A percentile compares a stretch with the other conserved stretches of the same genome.
Evolutionary conservation across 495 filamentous ascomycete genomes (phyloP).

Genomic region (Penicillium cataractarum): DNA sequence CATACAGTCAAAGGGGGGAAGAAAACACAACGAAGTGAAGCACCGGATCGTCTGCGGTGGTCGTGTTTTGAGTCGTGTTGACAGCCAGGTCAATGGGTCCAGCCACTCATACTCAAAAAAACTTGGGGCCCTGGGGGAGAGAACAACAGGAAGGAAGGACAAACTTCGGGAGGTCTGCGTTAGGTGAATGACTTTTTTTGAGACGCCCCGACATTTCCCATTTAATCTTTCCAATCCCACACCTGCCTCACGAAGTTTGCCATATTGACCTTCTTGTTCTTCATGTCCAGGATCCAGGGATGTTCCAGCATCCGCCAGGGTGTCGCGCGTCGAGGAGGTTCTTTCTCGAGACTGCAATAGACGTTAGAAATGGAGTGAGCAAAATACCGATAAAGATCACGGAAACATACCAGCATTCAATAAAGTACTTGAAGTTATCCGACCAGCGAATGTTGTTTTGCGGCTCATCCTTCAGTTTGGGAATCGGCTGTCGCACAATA

Average conservation of each 20-base stretch:
- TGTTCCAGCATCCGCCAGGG: constrained; percentile 99
- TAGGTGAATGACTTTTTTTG: constrained; percentile 10
- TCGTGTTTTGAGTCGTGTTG: constrained; percentile 41
- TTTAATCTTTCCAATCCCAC: constrained; percentile 84
- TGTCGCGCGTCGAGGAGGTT: constrained; percentile 79
- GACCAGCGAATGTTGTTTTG: constrained; percentile 82
- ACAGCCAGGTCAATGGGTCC: constrained; percentile 51
- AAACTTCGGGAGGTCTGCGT: neutral
- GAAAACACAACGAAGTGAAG: constrained; percentile 19
- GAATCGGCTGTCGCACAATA: constrained; percentile 94
- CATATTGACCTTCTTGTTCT: constrained; percentile 95
- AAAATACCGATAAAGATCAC: neutral
- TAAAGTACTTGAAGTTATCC: constrained; percentile 97
- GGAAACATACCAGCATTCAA: constrained; percentile 92
- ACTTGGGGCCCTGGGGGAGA: constrained; percentile 20
- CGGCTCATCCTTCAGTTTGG: constrained; percentile 94
- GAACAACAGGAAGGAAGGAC: constrained; percentile 19
- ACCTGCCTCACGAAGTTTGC: constrained; percentile 86
- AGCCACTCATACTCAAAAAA: constrained; percentile 43
- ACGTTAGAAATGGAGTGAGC: neutral
- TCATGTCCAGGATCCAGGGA: constrained; percentile 98
- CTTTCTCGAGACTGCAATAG: constrained; percentile 81
- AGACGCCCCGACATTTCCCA: neutral
- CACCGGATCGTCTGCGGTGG: constrained; percentile 16
- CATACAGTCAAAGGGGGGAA: constrained; percentile 19